phyloP scores from a whole-genome alignment of 306 rosid species.

The Leucaena leucocephala region DNA sequence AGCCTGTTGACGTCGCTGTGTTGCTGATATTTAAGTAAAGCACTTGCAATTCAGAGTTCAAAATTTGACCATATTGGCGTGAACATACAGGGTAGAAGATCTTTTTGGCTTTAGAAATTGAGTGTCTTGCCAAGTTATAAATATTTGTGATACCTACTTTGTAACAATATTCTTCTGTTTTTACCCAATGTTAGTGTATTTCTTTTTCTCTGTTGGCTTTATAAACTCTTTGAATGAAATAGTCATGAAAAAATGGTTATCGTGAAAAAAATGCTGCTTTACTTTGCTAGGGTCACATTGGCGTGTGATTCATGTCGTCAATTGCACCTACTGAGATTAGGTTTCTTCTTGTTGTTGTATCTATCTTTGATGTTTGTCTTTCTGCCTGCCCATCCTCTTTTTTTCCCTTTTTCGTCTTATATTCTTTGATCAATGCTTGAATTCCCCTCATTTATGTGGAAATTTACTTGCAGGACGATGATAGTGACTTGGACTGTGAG shows the following conservation, averaged over 20 bases:
- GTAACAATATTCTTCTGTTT: neutral
- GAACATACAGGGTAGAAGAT: neutral
- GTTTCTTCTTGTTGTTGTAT: neutral
- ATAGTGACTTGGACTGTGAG: constrained; percentile 85
- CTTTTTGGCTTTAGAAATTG: neutral
- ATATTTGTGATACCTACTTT: neutral
- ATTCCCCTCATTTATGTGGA: constrained; percentile 30
- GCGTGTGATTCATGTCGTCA: neutral
- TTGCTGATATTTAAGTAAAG: neutral
- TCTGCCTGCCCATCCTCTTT: constrained; percentile 11
- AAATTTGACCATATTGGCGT: neutral
- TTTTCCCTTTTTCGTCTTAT: neutral
- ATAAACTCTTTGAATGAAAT: neutral
- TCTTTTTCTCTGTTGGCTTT: neutral
- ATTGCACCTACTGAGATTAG: neutral
- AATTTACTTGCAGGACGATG: constrained; percentile 73
- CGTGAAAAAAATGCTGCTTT: neutral
- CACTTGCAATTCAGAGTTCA: neutral
- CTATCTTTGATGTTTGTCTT: neutral
- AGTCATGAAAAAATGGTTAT: neutral
- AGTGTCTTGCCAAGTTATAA: neutral
- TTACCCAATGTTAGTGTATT: neutral
- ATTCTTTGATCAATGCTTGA: constrained; percentile 16
- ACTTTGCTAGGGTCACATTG: neutral
- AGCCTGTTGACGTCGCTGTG: neutral